Conservation (phyloP, 2,329 filamentous ascomycete species). For the Botrytis aclada region DNA sequence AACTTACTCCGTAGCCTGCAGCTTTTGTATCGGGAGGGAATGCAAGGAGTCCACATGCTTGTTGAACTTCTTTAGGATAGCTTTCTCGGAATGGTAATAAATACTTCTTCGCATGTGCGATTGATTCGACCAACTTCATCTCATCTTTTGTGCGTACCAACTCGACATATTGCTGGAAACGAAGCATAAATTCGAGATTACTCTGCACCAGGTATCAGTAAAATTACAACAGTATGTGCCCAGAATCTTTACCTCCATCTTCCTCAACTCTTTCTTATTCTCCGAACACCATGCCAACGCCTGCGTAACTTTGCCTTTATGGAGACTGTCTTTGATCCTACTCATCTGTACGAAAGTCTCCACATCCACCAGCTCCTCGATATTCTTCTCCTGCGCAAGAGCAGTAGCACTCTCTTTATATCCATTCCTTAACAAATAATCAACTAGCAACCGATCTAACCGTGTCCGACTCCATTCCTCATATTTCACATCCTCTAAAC, state of each 20-base stretch:
- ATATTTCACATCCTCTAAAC: constrained; percentile 87
- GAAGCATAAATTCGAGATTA: constrained; percentile 87
- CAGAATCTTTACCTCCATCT: constrained; percentile 64
- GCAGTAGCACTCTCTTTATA: constrained; percentile 74
- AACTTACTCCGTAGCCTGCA: constrained; percentile 50
- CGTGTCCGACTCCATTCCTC: constrained; percentile 82
- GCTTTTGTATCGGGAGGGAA: constrained; percentile 60
- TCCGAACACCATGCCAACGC: constrained; percentile 88
- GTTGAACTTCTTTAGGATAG: constrained; percentile 65
- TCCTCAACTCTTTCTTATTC: constrained; percentile 88
- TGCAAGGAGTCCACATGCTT: constrained; percentile 77
- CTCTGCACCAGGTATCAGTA: constrained; percentile 47
- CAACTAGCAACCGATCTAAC: constrained; percentile 82
- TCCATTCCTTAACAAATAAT: constrained; percentile 83
- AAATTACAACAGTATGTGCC: not conserved
- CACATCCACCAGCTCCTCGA: constrained; percentile 81
- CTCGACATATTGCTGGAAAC: constrained; percentile 93
- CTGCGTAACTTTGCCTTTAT: constrained; percentile 67
- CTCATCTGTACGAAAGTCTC: constrained; percentile 83
- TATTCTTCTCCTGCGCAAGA: constrained; percentile 70
- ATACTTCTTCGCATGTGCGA: constrained; percentile 77
- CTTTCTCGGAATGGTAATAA: constrained; percentile 67
- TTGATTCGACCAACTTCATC: constrained; percentile 69
- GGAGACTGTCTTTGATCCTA: constrained; percentile 70
- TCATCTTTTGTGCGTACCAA: constrained; percentile 67